These are phyloP conservation scores for Penicillium brasilianum DNA, from an alignment of 2,329 filamentous ascomycete species.

Conservation along the genomic window DNA sequence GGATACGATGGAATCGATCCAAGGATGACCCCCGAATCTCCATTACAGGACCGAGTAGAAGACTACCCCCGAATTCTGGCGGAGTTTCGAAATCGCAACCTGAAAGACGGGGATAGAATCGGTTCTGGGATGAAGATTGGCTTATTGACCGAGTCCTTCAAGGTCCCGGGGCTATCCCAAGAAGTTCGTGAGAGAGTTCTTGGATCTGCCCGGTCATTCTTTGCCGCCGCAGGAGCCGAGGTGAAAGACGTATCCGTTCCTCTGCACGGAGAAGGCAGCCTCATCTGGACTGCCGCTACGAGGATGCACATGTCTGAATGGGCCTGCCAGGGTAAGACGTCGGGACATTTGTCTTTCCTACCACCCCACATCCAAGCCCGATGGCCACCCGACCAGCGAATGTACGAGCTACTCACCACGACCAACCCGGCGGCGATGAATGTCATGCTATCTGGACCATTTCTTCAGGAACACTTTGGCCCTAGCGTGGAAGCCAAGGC, in stretches of 20 bases:
- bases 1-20: conserved; percentile 58
- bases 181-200: not conserved
- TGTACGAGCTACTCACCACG: not conserved
- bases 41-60: conserved; percentile 28
- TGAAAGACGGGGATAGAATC: not conserved
- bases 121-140: not conserved
- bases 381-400: not conserved
- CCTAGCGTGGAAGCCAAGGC: conserved; percentile 51
- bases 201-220: not conserved
- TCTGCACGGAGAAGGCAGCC: conserved; percentile 50
- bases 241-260: conserved; percentile 44
- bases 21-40: conserved; percentile 47
- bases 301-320: conserved; percentile 40
- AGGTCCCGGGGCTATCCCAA: not conserved
- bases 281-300: conserved; percentile 55
- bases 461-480: conserved; percentile 34
- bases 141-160: not conserved
- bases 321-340: conserved; percentile 37
- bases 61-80: not conserved
- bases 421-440: not conserved
- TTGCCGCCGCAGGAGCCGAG: not conserved
- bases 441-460: conserved; percentile 26
- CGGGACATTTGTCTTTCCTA: conserved; percentile 40
- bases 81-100: not conserved
- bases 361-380: conserved; percentile 37